These are phyloP conservation scores for Colletotrichum sublineola DNA, from an alignment of 2,329 filamentous ascomycete species.

Conservation along the genomic window DNA sequence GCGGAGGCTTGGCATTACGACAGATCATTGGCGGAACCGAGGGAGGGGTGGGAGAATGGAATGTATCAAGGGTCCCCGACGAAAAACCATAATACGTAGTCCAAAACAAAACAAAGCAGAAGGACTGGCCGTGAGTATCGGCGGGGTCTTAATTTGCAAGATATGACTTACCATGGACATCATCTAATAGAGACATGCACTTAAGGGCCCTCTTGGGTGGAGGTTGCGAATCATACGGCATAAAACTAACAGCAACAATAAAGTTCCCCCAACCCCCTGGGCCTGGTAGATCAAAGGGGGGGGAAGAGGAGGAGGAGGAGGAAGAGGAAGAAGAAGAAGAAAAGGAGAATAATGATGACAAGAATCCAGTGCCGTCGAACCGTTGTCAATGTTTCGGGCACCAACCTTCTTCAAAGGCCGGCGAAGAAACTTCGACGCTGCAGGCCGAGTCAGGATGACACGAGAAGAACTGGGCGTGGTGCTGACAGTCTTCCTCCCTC, in stretches of 20 bases:
- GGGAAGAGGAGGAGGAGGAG: background rate
- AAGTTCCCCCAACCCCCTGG: conserved; percentile 3
- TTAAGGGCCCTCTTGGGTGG: background rate
- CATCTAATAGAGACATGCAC: background rate
- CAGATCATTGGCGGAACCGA: background rate
- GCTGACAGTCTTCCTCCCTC: background rate
- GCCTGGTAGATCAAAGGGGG: conserved; percentile 16
- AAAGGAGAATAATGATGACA: background rate
- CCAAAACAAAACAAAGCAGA: conserved; percentile 1
- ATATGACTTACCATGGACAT: background rate
- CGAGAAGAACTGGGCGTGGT: conserved; percentile 16
- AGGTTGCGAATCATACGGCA: conserved; percentile 16
- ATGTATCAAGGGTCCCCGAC: conserved; percentile 21
- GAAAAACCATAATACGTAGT: background rate
- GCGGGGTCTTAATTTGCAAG: background rate
- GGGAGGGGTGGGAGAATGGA: background rate
- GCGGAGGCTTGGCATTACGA: conserved; percentile 23
- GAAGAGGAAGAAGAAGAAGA: background rate
- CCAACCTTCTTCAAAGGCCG: background rate
- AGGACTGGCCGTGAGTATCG: background rate
- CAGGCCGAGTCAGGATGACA: conserved; percentile 37
- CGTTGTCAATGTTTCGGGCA: conserved; percentile 2
- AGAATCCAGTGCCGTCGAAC: background rate
- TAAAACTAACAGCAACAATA: conserved; percentile 4
- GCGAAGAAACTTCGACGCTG: conserved; percentile 6